phyloP scores from a whole-genome alignment of 2,329 filamentous ascomycete species.

The Albifimbria verrucaria region DNA sequence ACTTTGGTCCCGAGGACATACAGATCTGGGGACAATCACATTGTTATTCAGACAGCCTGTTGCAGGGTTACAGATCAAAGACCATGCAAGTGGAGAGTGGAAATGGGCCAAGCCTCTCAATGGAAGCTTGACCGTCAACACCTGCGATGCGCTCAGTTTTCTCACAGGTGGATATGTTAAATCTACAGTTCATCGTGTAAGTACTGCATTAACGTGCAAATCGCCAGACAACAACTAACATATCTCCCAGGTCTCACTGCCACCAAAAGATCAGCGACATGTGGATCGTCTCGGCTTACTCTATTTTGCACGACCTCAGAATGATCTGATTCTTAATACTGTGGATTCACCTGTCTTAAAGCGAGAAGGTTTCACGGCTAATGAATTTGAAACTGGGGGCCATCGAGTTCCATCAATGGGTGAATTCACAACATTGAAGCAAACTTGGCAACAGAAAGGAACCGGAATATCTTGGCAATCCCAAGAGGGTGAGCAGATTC shows the following conservation, averaged over 20 bases:
- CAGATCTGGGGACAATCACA: constrained; percentile 54
- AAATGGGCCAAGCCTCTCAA: constrained; percentile 47
- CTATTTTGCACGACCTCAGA: constrained; percentile 46
- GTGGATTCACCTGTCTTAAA: constrained; percentile 35
- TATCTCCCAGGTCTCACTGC: constrained; percentile 27
- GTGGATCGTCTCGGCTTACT: constrained; percentile 46
- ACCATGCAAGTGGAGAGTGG: constrained; percentile 44
- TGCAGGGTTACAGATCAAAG: constrained; percentile 51
- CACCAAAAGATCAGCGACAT: constrained; percentile 38
- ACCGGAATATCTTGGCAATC: constrained; percentile 17
- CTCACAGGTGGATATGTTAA: constrained; percentile 46
- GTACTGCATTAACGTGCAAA: background rate
- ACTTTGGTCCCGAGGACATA: constrained; percentile 48
- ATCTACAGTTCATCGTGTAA: constrained; percentile 36
- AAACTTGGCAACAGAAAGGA: constrained; percentile 34
- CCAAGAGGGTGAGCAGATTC: constrained; percentile 26
- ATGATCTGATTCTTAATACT: constrained; percentile 32
- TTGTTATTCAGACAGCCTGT: constrained; percentile 58
- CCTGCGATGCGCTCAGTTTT: constrained; percentile 44
- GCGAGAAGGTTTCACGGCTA: constrained; percentile 27
- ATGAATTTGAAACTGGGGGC: constrained; percentile 32
- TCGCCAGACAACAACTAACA: background rate
- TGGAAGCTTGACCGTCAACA: constrained; percentile 50
- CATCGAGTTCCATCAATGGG: constrained; percentile 31
- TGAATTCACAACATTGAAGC: constrained; percentile 33